Evolutionary conservation across 768 basidiomycete genomes (phyloP), one percentile per base, ranked within the genome.

Genomic region (Artomyces pyxidatus): DNA sequence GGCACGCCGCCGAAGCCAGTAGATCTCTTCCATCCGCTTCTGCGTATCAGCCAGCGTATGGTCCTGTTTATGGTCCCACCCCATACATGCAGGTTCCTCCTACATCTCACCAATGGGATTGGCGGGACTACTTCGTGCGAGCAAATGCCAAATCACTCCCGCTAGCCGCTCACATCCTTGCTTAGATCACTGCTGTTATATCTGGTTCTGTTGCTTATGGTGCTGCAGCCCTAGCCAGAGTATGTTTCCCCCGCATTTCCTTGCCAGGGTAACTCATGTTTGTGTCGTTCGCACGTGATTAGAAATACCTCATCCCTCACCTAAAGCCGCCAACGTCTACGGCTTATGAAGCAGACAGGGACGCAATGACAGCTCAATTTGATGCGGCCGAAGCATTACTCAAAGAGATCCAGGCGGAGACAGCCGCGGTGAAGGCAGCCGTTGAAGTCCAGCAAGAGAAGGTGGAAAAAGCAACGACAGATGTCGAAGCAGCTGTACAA

Each of bases 101-200:
- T 14, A 67, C 66, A 22, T 59, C 68, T 21, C 80, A 77, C 8
- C 72, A 70, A 50, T 82, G 88, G 78, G 95, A 98, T 65, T 99
- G 96, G 96, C 75, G 94, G 50, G 96, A 99, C 68, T 91, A 95
- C 65, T 99, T 98, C 64, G 93, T 94, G 61, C 61, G 88, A 71
- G 17, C 45, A 22, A 26, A 56, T 43, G 40, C 37, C 28, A 22
- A 22, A 35, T 40, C 14, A 19, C 43, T 28, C 14, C 47, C 42
- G 56, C 59, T 56, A 62, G 57, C 12, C 32, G 8, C 21, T n/a
- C 32, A 45, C 19, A 47, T 23, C 6, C 17, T 12, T 17, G n/a
- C 42, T 7, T 61, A 97, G 94, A 94, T 99, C 59, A 90, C 94
- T 63, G 84, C 86, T 11, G 85, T 97, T 28, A 72, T 98, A 16